Conservation (phyloP, 1,139 yeast species). For the Saccharomyces hybrid region DNA sequence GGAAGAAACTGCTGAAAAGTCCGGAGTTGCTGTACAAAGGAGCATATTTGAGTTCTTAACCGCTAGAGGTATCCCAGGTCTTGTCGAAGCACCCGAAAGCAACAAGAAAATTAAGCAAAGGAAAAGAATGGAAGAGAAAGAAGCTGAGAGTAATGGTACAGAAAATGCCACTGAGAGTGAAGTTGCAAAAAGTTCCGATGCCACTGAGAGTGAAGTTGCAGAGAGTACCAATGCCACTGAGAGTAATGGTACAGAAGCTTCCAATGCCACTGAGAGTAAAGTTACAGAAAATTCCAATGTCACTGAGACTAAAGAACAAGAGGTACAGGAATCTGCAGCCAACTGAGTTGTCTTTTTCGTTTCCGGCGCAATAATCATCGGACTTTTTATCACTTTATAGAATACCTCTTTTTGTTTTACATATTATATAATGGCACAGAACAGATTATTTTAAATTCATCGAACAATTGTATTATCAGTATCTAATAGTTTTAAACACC, state of each 20-base stretch:
- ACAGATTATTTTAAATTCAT: neutral
- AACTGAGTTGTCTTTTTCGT: neutral
- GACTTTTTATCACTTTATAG: neutral
- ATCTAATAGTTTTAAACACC: constrained; percentile 12
- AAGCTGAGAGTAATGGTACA: neutral
- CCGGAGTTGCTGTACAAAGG: constrained; percentile 28
- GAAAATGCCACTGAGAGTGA: neutral
- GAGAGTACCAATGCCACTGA: neutral
- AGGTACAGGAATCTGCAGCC: neutral
- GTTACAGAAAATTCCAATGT: neutral
- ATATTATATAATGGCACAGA: neutral
- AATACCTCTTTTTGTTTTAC: neutral
- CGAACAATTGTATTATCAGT: neutral
- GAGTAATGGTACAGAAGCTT: neutral
- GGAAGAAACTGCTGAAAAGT: constrained; percentile 21
- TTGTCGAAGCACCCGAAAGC: constrained; percentile 9
- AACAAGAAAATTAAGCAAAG: neutral
- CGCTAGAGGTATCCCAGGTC: constrained; percentile 45
- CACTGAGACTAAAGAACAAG: no score
- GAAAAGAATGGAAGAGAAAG: constrained; percentile 3
- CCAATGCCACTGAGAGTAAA: neutral
- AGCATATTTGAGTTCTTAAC: constrained; percentile 71
- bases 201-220: no score
- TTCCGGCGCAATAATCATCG: neutral
- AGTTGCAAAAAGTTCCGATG: neutral